Base-by-base conservation (phyloP, 331 rosid genomes). In the Stylosanthes scabra region DNA sequence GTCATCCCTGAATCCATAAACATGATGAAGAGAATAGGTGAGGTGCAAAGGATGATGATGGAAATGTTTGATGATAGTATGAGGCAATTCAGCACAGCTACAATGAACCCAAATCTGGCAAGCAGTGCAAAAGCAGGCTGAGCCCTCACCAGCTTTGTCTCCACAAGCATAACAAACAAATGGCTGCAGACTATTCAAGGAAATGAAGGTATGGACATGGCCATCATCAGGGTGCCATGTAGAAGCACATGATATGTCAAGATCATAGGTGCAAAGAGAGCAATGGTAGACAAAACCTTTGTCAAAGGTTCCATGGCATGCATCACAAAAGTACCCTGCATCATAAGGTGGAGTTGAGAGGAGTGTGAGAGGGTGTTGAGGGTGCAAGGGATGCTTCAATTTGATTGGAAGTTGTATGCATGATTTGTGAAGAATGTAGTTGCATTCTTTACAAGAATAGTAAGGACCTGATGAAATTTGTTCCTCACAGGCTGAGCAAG, bases 81-180 rank as follows among this genome's bases (percentile, higher is more conserved):
- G 59, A 3, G 20, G 59, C 40, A 67, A 4, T 11, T 44, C 9
- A 50, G 29, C 27, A 42, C 72, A 67, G 12, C 14, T 50, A 7
- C 12, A 5, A 6, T 67, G 59, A 28, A 29, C 45, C 59, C 27
- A 2, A 55, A 67, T 50, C 37, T 49, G 9, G 60, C 72, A 67
- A 9, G 50, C 14, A 12, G 9, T 50, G 55, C 72, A 67, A 2
- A 50, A 7, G 27, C 1, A 29, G 12, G 14, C 5, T 0, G 14
- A 12, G 29, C 14, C 28, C 13, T 47, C 27, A 10, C 14, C 11
- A 57, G 5, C 9, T 9, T 67, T 45, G 12, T 12, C 28, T 11
- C 72, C 72, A 67, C 72, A 67, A 1, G 28, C 72, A 13, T 67
- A 52, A 27, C 72, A 67, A 49, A 25, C 27, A 57, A 67, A 67